A percentile compares a stretch with the other conserved stretches of the same genome.
phyloP scores from a whole-genome alignment of 352 stramenopile species.

The Phytophthora meadii region DNA sequence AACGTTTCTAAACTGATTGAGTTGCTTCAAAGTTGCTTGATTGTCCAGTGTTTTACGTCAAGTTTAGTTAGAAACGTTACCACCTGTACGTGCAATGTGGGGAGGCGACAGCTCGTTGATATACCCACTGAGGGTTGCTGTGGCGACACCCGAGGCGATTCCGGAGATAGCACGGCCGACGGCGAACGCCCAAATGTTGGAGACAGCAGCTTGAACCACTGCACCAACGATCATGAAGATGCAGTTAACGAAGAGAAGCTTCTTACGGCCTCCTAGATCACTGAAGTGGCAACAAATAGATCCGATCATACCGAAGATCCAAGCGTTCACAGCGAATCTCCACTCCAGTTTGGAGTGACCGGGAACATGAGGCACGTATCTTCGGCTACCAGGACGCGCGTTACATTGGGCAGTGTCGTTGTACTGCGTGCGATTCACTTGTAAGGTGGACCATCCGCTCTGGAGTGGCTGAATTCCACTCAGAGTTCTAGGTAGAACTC shows the following conservation, averaged over 20 bases:
- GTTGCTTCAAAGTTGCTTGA: too few relatives aligned
- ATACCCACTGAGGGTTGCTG: constrained; percentile 34
- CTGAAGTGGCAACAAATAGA: constrained; percentile 22
- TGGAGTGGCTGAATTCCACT: constrained; percentile 44
- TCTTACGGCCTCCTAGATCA: constrained; percentile 26
- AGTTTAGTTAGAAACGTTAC: too few relatives aligned
- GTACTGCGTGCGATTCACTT: constrained; percentile 55
- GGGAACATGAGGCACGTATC: constrained; percentile 29
- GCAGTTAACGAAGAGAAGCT: constrained; percentile 32
- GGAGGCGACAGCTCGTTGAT: constrained; percentile 58
- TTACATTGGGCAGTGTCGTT: constrained; percentile 28
- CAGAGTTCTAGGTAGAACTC: not conserved
- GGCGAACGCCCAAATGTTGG: constrained; percentile 39
- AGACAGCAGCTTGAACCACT: constrained; percentile 34
- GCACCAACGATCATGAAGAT: constrained; percentile 47
- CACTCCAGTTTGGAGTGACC: constrained; percentile 27
- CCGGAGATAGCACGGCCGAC: constrained; percentile 27
- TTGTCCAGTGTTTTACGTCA: too few relatives aligned
- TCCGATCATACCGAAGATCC: constrained; percentile 35
- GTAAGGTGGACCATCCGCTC: constrained; percentile 60
- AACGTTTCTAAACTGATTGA: too few relatives aligned
- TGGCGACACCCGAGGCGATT: constrained; percentile 38
- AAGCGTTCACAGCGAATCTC: constrained; percentile 28
- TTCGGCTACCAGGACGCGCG: constrained; percentile 21
- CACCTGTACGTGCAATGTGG: not conserved